Conservation (phyloP, 768 basidiomycete species). For the Sarcomyxa edulis region DNA sequence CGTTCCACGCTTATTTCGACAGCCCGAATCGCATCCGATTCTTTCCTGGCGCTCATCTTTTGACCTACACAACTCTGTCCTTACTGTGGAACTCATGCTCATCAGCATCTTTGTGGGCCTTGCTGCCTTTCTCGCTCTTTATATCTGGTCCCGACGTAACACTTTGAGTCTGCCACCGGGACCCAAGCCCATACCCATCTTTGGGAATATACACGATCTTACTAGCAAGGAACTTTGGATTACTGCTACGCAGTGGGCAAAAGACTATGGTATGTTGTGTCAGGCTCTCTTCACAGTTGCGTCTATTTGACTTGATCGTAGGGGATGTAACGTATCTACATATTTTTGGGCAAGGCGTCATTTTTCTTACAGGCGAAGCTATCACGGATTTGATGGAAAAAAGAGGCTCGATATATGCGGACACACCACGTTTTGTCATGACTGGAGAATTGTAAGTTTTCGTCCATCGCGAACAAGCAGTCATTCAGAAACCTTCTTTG, state of each 20-base stretch:
- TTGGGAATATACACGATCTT: slow-evolving; percentile 9
- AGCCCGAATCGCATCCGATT: too few relatives aligned
- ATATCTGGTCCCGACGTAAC: too few relatives aligned
- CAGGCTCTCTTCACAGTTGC: neutral
- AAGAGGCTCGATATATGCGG: slow-evolving; percentile 31
- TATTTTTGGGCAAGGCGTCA: slow-evolving; percentile 14
- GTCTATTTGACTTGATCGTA: neutral
- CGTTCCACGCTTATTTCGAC: too few relatives aligned
- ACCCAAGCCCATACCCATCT: slow-evolving; percentile 7
- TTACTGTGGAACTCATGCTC: too few relatives aligned
- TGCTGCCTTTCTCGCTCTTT: too few relatives aligned
- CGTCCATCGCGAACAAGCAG: too few relatives aligned
- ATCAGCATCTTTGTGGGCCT: too few relatives aligned
- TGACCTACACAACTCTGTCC: too few relatives aligned
- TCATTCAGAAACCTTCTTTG: neutral
- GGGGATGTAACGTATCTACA: slow-evolving; percentile 15
- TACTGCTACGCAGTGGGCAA: slow-evolving; percentile 7
- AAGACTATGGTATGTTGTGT: slow-evolving; percentile 7
- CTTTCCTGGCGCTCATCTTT: too few relatives aligned
- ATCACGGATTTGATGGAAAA: slow-evolving; percentile 37
- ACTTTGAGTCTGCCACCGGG: slow-evolving; percentile 9
- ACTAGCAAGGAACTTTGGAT: slow-evolving; percentile 6
- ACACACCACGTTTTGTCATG: slow-evolving; percentile 18
- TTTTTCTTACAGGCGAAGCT: slow-evolving; percentile 29
- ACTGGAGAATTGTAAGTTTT: slow-evolving; percentile 16